A percentile compares a stretch with the other conserved stretches of the same genome.
Evolutionary conservation across 345 rosid genomes (phyloP).

Genomic region (Camelina sativa): DNA sequence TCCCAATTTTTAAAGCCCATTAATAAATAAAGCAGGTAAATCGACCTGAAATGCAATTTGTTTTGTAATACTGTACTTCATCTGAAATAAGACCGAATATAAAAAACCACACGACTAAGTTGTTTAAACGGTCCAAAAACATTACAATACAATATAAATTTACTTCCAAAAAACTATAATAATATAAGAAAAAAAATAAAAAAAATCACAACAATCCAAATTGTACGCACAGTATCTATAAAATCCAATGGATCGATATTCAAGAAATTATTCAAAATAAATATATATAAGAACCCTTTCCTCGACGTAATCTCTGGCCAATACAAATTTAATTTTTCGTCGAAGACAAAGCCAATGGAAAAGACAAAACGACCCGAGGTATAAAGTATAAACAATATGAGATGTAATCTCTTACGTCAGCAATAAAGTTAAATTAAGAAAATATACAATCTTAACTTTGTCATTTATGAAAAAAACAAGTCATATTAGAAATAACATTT

Average conservation of each 20-base stretch:
- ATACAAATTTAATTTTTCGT: slow-evolving; percentile 27
- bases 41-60: too few relatives aligned
- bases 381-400: slow-evolving; percentile 32
- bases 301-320: slow-evolving; percentile 42
- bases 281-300: slow-evolving; percentile 31
- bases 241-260: slow-evolving; percentile 40
- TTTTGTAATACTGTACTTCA: not conserved
- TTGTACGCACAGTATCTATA: slow-evolving; percentile 25
- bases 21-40: not conserved
- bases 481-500: not conserved
- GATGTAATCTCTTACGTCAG: slow-evolving; percentile 38
- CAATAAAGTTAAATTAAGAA: slow-evolving; percentile 26
- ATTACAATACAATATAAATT: slow-evolving; percentile 1
- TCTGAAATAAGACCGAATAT: not conserved
- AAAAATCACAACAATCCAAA: slow-evolving; percentile 31
- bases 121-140: slow-evolving; percentile 14
- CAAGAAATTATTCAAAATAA: slow-evolving; percentile 28
- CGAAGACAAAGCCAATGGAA: slow-evolving; percentile 37
- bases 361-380: slow-evolving; percentile 37
- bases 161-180: slow-evolving; percentile 8
- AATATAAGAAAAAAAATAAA: too few relatives aligned
- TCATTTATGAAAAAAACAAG: slow-evolving; percentile 23
- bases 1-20: not conserved
- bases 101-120: not conserved
- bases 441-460: slow-evolving; percentile 25